Evolutionary conservation across 805 yeast genomes (phyloP), one percentile per base, ranked within the genome.

Genomic region (Barnettozyma botsteinii): DNA sequence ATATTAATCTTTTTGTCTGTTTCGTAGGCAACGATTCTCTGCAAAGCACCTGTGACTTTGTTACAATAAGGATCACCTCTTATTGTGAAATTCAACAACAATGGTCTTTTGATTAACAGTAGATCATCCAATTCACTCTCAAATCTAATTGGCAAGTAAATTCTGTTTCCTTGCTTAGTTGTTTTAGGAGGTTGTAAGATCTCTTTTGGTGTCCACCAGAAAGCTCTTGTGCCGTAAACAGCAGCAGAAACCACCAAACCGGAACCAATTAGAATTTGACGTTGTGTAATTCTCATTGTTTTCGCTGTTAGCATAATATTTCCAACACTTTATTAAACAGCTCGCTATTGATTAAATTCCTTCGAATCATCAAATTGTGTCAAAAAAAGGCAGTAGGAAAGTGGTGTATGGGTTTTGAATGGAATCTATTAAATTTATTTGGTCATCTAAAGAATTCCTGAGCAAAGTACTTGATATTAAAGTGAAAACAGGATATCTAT

Each of bases 11-110:
- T 62, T 42, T 72, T 68, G 33, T 69, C 72, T 33, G 78, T 72
- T 39, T 71, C 73, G 35, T 60, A 59, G 18, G 67, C 63, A 9
- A 78, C 69, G 5, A 77, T 66, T 34, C 71, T 57, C 49, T 77
- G 79, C 43, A 86, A 62, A 2, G 79, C 71, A 17, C 76, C 75
- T 2, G 91, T 81, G 28, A 82, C 68, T 43, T 70, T 69, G 54
- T 81, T 77, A 45, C 82, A 77, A 19, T 71, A 65, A 4, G 72
- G 65, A 49, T 82, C 86, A 9, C 86, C 86, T 41, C 77, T 55
- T 31, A 74, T 65, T 1, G 88, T 83, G 62, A 86, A 86, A 58
- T 85, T 81, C 51, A 85, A 66, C 33, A 85, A 59, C 40, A 84
- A 60, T 2, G 94, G 93, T 31, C 72, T 70, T 42, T 75, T 60